Evolutionary conservation across 768 basidiomycete species (phyloP).

Genomic region (Kondoa malvinella): DNA sequence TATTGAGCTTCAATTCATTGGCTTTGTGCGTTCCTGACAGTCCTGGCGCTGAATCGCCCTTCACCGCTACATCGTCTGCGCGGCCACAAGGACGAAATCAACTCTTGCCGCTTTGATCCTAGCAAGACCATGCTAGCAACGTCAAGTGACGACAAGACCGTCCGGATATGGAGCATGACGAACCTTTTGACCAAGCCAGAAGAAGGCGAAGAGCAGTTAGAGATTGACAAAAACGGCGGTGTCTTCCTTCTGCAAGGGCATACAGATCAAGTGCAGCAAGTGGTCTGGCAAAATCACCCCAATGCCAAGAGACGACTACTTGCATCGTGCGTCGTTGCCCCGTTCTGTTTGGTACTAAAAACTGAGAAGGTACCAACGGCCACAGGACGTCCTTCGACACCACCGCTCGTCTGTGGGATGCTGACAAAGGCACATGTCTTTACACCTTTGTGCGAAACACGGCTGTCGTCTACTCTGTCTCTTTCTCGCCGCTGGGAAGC

Average conservation of each 20-base stretch:
- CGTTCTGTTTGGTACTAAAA: not conserved
- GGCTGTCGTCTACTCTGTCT: constrained; percentile 52
- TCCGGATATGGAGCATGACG: constrained; percentile 27
- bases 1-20: not conserved
- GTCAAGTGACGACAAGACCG: constrained; percentile 28
- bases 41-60: not conserved
- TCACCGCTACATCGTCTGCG: constrained; percentile 25
- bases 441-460: constrained; percentile 54
- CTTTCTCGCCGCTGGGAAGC: constrained; percentile 54
- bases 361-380: not conserved
- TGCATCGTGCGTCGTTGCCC: constrained; percentile 20
- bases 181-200: constrained; percentile 7
- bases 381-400: constrained; percentile 60
- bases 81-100: constrained; percentile 31
- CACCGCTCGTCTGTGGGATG: constrained; percentile 69
- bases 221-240: not conserved
- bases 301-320: constrained; percentile 14
- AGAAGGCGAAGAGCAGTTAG: constrained; percentile 17
- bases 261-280: constrained; percentile 22
- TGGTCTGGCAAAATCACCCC: constrained; percentile 22
- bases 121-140: constrained; percentile 27
- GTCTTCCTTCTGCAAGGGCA: constrained; percentile 22
- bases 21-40: not conserved
- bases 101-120: constrained; percentile 27
- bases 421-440: constrained; percentile 55